Percentiles rank a stretch among this genome's conserved stretches.
Evolutionary conservation across 2,329 filamentous ascomycete species (phyloP).

Genomic region (Penicillium carneum): DNA sequence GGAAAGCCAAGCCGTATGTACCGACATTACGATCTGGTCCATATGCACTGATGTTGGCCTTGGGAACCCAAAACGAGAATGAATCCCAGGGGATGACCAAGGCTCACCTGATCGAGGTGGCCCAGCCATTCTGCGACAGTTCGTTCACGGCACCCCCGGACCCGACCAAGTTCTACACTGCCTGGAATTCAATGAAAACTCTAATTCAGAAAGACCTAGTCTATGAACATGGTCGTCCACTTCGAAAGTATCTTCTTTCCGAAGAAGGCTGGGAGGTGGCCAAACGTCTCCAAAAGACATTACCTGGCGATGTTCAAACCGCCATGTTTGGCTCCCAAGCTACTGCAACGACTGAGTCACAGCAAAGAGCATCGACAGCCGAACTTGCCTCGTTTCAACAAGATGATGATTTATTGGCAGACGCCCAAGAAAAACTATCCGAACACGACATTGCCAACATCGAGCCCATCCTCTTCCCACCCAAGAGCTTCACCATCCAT

Average conservation of each 20-base stretch:
- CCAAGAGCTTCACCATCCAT: constrained; percentile 74
- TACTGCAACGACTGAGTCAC: constrained; percentile 10
- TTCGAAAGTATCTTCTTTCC: constrained; percentile 73
- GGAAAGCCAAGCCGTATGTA: constrained; percentile 70
- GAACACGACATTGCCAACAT: constrained; percentile 42
- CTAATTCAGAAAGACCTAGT: constrained; percentile 76
- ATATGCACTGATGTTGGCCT: constrained; percentile 74
- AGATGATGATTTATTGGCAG: constrained; percentile 10
- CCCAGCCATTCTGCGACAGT: constrained; percentile 74
- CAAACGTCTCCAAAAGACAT: constrained; percentile 65
- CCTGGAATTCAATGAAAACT: constrained; percentile 84
- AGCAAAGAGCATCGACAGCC: not conserved
- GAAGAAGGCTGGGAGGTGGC: constrained; percentile 81
- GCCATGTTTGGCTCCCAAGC: constrained; percentile 22
- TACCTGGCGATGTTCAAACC: constrained; percentile 34
- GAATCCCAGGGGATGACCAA: constrained; percentile 69
- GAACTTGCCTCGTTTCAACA: not conserved
- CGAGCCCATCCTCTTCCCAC: constrained; percentile 66
- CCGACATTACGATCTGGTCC: constrained; percentile 75
- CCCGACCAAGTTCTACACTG: constrained; percentile 75
- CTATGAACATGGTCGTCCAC: constrained; percentile 71
- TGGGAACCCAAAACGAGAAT: constrained; percentile 67
- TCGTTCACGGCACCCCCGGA: constrained; percentile 74
- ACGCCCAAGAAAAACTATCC: constrained; percentile 20
- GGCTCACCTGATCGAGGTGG: constrained; percentile 69